phyloP scores from a whole-genome alignment of 2,329 filamentous ascomycete genomes.

The Exophiala sp. region DNA sequence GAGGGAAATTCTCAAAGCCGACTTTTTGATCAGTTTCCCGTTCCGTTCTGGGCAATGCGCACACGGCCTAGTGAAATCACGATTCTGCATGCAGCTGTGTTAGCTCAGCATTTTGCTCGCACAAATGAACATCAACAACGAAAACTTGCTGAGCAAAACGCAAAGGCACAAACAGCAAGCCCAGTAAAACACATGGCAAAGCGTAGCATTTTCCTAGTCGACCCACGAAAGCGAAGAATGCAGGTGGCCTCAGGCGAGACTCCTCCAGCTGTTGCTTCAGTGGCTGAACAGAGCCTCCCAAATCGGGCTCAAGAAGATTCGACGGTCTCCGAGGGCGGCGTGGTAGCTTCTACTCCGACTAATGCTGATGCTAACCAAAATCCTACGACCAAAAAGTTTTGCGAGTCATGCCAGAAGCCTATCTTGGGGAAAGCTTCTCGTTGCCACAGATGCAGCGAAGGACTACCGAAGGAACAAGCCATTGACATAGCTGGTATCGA shows the following conservation, averaged over 20 bases:
- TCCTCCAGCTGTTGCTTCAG: no score
- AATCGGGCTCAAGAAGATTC: background rate
- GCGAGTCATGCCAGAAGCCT: background rate
- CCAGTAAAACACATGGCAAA: background rate
- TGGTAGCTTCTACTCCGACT: background rate
- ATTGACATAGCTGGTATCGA: background rate
- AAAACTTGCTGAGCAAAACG: background rate
- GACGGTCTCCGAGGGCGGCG: background rate
- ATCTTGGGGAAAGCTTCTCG: background rate
- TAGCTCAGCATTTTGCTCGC: no score
- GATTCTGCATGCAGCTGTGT: background rate
- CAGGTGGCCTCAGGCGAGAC: no score
- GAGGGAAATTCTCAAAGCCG: background rate
- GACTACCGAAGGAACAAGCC: background rate
- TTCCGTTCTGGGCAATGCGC: background rate
- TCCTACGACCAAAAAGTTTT: background rate
- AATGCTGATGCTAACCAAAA: background rate
- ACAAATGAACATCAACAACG: no score
- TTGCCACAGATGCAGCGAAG: slow-evolving; percentile 1
- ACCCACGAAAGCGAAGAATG: background rate
- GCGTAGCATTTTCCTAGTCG: background rate
- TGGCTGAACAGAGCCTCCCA: background rate
- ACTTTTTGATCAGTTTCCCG: background rate
- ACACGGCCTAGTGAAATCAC: background rate
- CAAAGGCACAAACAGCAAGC: background rate